phyloP scores from a whole-genome alignment of 768 basidiomycete genomes.

The Podaxis rugospora region DNA sequence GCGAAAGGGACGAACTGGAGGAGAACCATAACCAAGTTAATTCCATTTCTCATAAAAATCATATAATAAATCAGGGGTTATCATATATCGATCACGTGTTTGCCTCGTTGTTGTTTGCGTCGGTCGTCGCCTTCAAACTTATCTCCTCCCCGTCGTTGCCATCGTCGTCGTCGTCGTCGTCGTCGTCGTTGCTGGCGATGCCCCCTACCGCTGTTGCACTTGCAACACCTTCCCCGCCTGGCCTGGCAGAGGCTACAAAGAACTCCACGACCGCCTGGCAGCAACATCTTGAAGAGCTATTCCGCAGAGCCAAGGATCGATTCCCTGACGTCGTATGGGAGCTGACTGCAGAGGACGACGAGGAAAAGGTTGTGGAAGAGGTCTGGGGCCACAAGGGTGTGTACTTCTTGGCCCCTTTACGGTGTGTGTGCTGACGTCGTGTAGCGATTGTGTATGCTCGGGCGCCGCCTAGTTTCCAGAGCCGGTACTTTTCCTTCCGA shows the following conservation, averaged over 20 bases:
- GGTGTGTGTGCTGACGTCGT: background rate
- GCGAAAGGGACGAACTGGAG: constrained; percentile 89
- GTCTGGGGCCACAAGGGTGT: constrained; percentile 96
- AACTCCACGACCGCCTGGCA: constrained; percentile 77
- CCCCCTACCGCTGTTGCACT: constrained; percentile 11
- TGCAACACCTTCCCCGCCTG: constrained; percentile 35
- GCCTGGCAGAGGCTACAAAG: constrained; percentile 60
- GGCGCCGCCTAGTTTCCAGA: constrained; percentile 88
- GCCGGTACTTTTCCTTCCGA: constrained; percentile 79
- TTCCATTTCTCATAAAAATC: background rate
- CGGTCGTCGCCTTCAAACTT: background rate
- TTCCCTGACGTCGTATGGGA: constrained; percentile 99
- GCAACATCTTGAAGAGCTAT: constrained; percentile 71
- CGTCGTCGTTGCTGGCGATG: constrained; percentile 1
- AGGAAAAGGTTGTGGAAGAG: constrained; percentile 45
- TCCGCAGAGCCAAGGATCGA: constrained; percentile 79
- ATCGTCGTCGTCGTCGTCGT: background rate
- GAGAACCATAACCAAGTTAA: constrained; percentile 37
- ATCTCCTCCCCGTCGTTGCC: background rate
- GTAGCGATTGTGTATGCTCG: constrained; percentile 92
- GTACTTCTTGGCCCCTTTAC: constrained; percentile 16
- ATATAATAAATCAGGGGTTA: no score
- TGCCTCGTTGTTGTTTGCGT: constrained; percentile 7
- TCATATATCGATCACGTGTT: background rate
- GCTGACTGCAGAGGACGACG: constrained; percentile 46